Evolutionary conservation across 2,329 filamentous ascomycete genomes (phyloP), one percentile per base, ranked within the genome.

Genomic region (Fusarium sp.): DNA sequence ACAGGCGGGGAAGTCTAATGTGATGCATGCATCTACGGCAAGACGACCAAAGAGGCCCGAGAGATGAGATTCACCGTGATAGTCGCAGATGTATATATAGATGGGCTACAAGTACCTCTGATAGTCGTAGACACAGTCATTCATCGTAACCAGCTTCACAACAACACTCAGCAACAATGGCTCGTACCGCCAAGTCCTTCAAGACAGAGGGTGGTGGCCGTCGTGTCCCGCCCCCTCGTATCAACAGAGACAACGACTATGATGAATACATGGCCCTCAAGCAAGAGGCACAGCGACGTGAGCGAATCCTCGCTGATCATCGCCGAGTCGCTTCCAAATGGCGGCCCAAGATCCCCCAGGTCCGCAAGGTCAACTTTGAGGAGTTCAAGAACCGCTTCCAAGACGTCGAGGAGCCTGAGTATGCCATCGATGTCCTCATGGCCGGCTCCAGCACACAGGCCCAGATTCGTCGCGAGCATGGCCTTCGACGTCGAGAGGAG

Each of bases 301-400:
- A 77, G 51, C 69, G 70, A 3, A 74, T 77, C 42, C 64, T 77
- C 13, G 70, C 75, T 14, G 72, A 77, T 37, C 71, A 67, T 9
- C 73, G 72, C 21, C 73, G 76, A 31, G 68, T 61, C 10, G 73
- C 71, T 11, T 68, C 75, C 46, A 78, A 77, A 56, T 78, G 75
- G 76, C 74, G 74, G 1, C 65, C 74, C 52, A 78, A 78, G 74
- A 74, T 80, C 17, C 75, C 75, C 1, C 70, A 73, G 23, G 74
- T 77, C n/a, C 72, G 76, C 44, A 76, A 73, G 56, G 72, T 77
- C 49, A 76, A 77, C 65, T 79, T 78, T 50, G 76, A 78, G 59
- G 72, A 75, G 62, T 80, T 78, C 70, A 80, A 79, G 66, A 80
- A 80, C 57, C 70, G 75, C 48, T 77, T 75, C 57, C 66, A 75